Evolutionary conservation across 805 yeast species (phyloP).

Genomic region (Metschnikowia santaceciliae): DNA sequence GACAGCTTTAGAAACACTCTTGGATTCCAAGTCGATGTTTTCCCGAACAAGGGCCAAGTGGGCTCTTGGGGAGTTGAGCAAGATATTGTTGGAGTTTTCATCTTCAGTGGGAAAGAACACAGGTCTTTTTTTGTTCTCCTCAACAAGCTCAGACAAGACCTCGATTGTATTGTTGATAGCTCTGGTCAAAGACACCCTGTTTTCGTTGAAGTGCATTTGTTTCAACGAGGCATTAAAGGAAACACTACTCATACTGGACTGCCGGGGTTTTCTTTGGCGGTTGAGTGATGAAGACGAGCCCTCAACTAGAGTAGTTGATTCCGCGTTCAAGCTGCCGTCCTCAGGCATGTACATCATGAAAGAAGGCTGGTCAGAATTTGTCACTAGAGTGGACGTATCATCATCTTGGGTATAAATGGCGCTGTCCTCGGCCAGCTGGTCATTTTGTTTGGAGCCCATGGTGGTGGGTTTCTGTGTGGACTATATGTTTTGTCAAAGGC

Average conservation of each 20-base stretch:
- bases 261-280: slow-evolving; percentile 9
- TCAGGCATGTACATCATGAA: slow-evolving; percentile 30
- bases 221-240: slow-evolving; percentile 54
- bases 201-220: slow-evolving; percentile 75
- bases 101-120: slow-evolving; percentile 55
- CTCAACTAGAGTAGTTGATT: slow-evolving; percentile 27
- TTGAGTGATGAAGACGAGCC: slow-evolving; percentile 21
- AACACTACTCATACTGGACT: slow-evolving; percentile 17
- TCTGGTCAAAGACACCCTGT: slow-evolving; percentile 59
- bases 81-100: slow-evolving; percentile 28
- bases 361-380: slow-evolving; percentile 14
- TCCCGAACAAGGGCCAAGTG: slow-evolving; percentile 51
- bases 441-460: slow-evolving; percentile 4
- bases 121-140: slow-evolving; percentile 58
- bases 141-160: slow-evolving; percentile 46
- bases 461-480: background rate
- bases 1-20: slow-evolving; percentile 18
- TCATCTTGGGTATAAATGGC: slow-evolving; percentile 7
- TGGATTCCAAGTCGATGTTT: slow-evolving; percentile 22
- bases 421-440: slow-evolving; percentile 1
- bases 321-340: slow-evolving; percentile 27
- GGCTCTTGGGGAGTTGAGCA: slow-evolving; percentile 48
- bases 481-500: slow-evolving; percentile 6
- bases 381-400: slow-evolving; percentile 11
- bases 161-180: slow-evolving; percentile 53